A percentile compares a stretch with the other conserved stretches of the same genome.
Conservation (phyloP, 2,329 filamentous ascomycete species). For the Orbilia quercus region DNA sequence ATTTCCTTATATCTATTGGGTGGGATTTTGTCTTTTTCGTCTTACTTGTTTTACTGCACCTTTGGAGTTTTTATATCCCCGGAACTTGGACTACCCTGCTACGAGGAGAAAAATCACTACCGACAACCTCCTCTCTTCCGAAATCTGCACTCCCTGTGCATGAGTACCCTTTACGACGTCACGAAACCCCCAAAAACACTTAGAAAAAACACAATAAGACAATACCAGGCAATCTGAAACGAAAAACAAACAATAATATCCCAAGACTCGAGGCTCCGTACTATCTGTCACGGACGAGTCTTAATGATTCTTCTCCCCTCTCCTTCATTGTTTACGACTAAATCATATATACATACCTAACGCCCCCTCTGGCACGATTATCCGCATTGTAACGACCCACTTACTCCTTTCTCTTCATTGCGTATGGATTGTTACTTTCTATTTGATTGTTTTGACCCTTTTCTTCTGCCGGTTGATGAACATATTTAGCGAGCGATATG, state of each 20-base stretch:
- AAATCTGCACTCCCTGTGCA: not conserved
- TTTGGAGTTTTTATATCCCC: too few species aligned
- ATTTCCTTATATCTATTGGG: conserved; percentile 5
- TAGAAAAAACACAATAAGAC: not conserved
- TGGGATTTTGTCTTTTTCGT: conserved; percentile 6
- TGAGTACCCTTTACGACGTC: too few species aligned
- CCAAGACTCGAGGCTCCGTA: not conserved
- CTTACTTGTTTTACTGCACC: too few species aligned
- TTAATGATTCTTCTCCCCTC: not conserved
- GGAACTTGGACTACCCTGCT: too few species aligned
- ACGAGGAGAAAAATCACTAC: too few species aligned
- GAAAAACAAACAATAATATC: not conserved
- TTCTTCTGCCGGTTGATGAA: not conserved
- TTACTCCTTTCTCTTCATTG: conserved; percentile 25
- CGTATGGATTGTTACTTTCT: conserved; percentile 12
- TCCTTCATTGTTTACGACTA: not conserved
- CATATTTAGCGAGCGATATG: conserved; percentile 26
- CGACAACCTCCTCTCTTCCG: not conserved
- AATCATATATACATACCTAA: not conserved
- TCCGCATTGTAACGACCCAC: conserved; percentile 3
- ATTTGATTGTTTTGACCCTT: conserved; percentile 6
- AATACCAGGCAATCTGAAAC: not conserved
- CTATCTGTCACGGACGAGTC: too few species aligned
- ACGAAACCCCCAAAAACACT: not conserved
- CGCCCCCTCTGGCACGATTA: not conserved